Evolutionary conservation across 371 early-diverging fungal genomes (phyloP).

Genomic region (Rozella allomycis): DNA sequence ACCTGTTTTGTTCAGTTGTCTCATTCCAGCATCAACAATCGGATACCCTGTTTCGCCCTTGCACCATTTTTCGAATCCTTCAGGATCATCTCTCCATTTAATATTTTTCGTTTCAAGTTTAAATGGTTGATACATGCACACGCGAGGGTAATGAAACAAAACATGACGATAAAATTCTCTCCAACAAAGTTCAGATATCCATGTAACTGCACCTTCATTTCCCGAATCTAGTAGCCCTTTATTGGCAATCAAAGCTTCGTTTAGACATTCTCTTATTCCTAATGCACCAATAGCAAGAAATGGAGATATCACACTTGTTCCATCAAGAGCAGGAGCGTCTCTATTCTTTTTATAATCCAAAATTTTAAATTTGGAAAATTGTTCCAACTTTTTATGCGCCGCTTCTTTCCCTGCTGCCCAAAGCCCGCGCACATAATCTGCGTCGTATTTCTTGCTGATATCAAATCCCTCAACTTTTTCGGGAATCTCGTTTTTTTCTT

Average conservation of each 20-base stretch:
- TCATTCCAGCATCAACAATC: constrained; percentile 42
- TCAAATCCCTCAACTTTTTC: background rate
- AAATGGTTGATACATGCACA: constrained; percentile 33
- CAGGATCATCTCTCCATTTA: constrained; percentile 11
- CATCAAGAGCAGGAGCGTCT: constrained; percentile 8
- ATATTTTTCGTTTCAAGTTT: constrained; percentile 18
- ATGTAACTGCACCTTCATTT: constrained; percentile 14
- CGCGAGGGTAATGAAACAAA: constrained; percentile 28
- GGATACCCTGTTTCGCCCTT: constrained; percentile 42
- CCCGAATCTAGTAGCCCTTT: constrained; percentile 15
- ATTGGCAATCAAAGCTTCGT: constrained; percentile 13
- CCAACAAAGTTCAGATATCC: constrained; percentile 30
- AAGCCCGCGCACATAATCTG: background rate
- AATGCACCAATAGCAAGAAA: constrained; percentile 21
- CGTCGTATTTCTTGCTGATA: background rate
- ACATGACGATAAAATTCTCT: constrained; percentile 39
- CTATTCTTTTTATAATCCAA: constrained; percentile 8
- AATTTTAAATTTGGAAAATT: constrained; percentile 5
- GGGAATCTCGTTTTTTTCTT: no score
- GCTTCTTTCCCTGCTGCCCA: constrained; percentile 10
- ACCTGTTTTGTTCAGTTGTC: constrained; percentile 24
- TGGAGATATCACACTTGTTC: constrained; percentile 8
- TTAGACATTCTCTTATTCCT: constrained; percentile 13
- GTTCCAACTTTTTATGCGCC: constrained; percentile 5
- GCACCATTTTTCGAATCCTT: constrained; percentile 25